Evolutionary conservation across 1,284 basidiomycete genomes (phyloP), one percentile per base, ranked within the genome.

Genomic region (Cutaneotrichosporon sp.): DNA sequence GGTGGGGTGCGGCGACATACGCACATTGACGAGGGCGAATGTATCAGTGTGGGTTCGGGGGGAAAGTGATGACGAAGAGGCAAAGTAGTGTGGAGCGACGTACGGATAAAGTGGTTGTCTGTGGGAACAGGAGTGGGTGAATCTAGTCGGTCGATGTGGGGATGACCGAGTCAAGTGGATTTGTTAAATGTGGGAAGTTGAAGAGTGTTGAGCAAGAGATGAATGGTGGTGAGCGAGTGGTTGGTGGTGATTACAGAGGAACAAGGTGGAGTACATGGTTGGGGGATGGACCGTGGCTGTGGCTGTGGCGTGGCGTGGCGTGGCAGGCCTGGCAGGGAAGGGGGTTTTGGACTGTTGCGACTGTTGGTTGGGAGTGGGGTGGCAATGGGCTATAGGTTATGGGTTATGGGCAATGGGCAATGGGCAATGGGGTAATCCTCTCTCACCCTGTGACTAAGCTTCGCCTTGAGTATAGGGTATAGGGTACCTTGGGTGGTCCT

Each of bases 151-250:
- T n/a, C 42, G 42, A 46, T n/a, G 42, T 18, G 42, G 9, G 16
- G 42, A 18, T n/a, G 42, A n/a, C 42, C 42, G 42, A 46, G 42
- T 8, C 13, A 42, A 42, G 42, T 16, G 11, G 40, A 6, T 13
- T 13, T 13, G 42, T 7, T 46, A n/a, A 18, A 18, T 13, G 11
- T 46, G 42, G 18, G 9, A 18, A 18, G n/a, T 18, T 18, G 42
- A 16, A 16, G 40, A 42, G 40, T 42, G 40, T n/a, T 46, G 42
- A 46, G 42, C 42, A 46, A 46, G 42, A 46, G 42, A 46, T 46
- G 42, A 46, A n/a, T 46, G 42, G 18, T 46, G 9, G 42, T 46
- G 42, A 46, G 42, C 42, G 9, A 18, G 42, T 18, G 18, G 42
- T 46, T 46, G 16, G 42, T n/a, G 42, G 42, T 46, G 18, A 46